Conservation (phyloP, 306 rosid genomes). For the Vachellia collinsii region DNA sequence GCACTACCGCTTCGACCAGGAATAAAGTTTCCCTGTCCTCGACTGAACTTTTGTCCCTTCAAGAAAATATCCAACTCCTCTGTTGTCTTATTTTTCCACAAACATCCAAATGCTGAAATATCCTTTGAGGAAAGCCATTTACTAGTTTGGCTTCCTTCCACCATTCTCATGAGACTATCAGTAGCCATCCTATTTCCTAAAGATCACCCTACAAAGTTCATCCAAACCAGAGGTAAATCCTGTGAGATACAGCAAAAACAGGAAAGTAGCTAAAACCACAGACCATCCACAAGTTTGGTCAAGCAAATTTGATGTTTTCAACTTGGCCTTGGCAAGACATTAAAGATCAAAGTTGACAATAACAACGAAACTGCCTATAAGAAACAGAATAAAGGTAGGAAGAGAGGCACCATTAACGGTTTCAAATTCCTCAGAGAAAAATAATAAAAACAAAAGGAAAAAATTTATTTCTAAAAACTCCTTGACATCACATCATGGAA, state of each 20-base stretch:
- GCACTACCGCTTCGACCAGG: conserved; percentile 73
- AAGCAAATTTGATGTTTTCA: not conserved
- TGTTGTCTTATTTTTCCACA: conserved; percentile 38
- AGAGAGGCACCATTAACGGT: not conserved
- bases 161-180: conserved; percentile 61
- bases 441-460: not conserved
- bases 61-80: conserved; percentile 50
- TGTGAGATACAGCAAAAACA: not conserved
- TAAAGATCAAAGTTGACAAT: not conserved
- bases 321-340: not conserved
- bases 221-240: conserved; percentile 2
- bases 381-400: not conserved
- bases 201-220: conserved; percentile 10
- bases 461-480: not conserved
- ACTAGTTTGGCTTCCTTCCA: conserved; percentile 49
- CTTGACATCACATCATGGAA: not conserved
- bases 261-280: not conserved
- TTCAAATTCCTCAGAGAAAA: not conserved
- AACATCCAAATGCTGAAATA: conserved; percentile 46
- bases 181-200: conserved; percentile 47
- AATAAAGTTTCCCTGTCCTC: conserved; percentile 32
- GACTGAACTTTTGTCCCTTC: conserved; percentile 37
- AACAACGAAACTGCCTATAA: not conserved
- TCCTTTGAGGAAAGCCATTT: conserved; percentile 55
- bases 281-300: conserved; percentile 14